phyloP scores from a whole-genome alignment of 768 basidiomycete genomes.

The Lactarius akahatsu region DNA sequence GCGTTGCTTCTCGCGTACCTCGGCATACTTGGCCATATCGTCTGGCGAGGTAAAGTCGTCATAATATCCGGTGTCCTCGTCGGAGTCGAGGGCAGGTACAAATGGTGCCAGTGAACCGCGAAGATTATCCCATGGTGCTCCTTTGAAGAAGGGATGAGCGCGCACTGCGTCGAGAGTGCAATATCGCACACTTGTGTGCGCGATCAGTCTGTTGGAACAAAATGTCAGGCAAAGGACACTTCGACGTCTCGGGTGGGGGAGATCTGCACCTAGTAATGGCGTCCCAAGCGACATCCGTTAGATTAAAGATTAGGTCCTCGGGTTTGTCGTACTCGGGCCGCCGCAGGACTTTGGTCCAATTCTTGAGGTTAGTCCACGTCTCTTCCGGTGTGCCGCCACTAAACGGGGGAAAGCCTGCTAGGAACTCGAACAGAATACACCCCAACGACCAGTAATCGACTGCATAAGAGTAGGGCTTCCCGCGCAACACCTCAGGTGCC shows the following conservation, averaged over 20 bases:
- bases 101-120: conserved; percentile 81
- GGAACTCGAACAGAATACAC: conserved; percentile 96
- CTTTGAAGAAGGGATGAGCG: conserved; percentile 79
- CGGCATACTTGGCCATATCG: conserved; percentile 99
- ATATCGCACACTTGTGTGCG: conserved; percentile 80
- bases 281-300: conserved; percentile 92
- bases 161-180: conserved; percentile 70
- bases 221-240: neutral
- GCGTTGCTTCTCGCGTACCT: conserved; percentile 94
- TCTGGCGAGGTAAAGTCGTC: conserved; percentile 85
- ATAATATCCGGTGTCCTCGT: conserved; percentile 94
- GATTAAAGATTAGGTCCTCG: conserved; percentile 95
- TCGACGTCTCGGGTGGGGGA: neutral
- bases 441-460: conserved; percentile 99
- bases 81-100: conserved; percentile 91
- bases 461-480: conserved; percentile 91
- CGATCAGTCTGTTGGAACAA: conserved; percentile 62
- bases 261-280: conserved; percentile 73
- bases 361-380: conserved; percentile 98
- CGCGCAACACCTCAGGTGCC: conserved; percentile 92
- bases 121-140: conserved; percentile 74
- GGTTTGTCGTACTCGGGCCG: conserved; percentile 94
- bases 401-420: conserved; percentile 97
- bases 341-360: conserved; percentile 91
- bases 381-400: conserved; percentile 94